phyloP scores from a whole-genome alignment of 805 yeast genomes.

The Starmerella potacharoeniae region DNA sequence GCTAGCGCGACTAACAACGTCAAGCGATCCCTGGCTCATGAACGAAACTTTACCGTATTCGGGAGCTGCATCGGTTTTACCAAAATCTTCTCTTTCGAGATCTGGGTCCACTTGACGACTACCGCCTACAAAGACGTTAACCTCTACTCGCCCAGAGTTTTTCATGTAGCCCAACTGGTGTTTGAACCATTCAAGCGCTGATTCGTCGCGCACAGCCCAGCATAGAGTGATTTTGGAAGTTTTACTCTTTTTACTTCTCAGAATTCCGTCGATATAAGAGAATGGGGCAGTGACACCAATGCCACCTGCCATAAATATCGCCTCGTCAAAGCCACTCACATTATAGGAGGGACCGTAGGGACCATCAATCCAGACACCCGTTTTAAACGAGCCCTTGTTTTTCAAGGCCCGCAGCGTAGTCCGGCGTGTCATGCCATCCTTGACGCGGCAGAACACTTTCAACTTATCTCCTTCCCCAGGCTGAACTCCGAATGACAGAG shows the following conservation, averaged over 20 bases:
- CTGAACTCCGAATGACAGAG: conserved; percentile 24
- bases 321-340: conserved; percentile 31
- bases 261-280: conserved; percentile 33
- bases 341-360: conserved; percentile 45
- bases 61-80: too few species aligned
- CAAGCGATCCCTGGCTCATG: not conserved
- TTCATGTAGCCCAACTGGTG: conserved; percentile 32
- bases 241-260: not conserved
- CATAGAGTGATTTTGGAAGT: conserved; percentile 31
- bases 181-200: conserved; percentile 40
- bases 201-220: conserved; percentile 53
- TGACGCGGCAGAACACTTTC: conserved; percentile 22
- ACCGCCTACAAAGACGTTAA: conserved; percentile 9
- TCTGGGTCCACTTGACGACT: not conserved
- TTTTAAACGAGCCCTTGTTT: conserved; percentile 23
- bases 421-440: conserved; percentile 44
- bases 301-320: conserved; percentile 43
- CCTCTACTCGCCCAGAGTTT: conserved; percentile 3
- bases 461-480: conserved; percentile 9
- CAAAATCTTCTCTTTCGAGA: not conserved
- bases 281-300: conserved; percentile 48
- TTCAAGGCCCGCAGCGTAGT: conserved; percentile 29
- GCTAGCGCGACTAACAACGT: not conserved
- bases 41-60: too few species aligned
- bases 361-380: conserved; percentile 43